Base-by-base conservation (phyloP, 805 yeast species). In the Tetrapisispora arboricola region DNA sequence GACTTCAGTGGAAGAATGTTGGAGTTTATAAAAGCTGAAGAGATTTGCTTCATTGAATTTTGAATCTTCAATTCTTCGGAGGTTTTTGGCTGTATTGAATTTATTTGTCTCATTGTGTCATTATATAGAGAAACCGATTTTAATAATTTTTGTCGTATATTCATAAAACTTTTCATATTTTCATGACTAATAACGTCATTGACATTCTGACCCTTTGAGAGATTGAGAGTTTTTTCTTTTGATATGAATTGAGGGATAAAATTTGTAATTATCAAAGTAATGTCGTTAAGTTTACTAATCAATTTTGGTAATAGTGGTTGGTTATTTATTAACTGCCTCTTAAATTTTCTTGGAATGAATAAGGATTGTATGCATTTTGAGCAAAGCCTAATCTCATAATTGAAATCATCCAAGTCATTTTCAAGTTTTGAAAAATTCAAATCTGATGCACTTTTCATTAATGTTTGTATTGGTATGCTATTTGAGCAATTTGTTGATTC, bases 401-500 rank as follows among this genome's bases (percentile, higher is more conserved):
- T 59, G 6, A 55, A 41, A 4, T 46, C 47, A 1, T 51, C 44
- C 5, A 53, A 32, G n/a, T 54, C 57, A 1, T 44, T 16, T 6
- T 28, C 41, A 15, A 50, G 32, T 25, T 44, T 41, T 29, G 41
- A 36, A 37, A 49, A 54, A 6, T 56, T 48, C 19, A 60, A 37
- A 38, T 60, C 61, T 4, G 41, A 32, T 3, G 61, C 55, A 2
- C 55, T 53, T 17, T 49, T 49, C 4, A 42, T 33, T 22, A 64
- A 43, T 8, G 44, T 44, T 17, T 38, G 56, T 2, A 80, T 49
- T 0, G 84, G 84, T 0, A 85, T 79, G 41, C 76, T 75, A 55
- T 78, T 75, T 0, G 96, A 86, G 57, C 98, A 90, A 12, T 66
- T 78, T 8, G 67, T 71, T 37, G 44, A 63, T 39, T 58, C 50